phyloP scores from a whole-genome alignment of 345 rosid genomes.

The Rubroshorea leprosula region DNA sequence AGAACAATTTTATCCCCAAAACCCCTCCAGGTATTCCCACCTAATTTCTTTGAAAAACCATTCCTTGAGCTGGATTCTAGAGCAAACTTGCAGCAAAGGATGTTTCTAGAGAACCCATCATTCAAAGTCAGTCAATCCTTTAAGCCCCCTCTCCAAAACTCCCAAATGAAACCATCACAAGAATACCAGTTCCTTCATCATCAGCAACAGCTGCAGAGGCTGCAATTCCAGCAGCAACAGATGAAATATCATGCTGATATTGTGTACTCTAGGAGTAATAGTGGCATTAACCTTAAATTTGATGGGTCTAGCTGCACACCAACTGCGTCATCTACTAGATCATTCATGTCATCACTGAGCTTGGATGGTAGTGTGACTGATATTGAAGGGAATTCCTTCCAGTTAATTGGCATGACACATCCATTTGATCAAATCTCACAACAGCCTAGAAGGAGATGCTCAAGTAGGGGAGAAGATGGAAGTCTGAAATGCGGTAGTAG shows the following conservation, averaged over 20 bases:
- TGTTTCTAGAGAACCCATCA: slow-evolving; percentile 38
- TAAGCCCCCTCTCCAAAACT: slow-evolving; percentile 30
- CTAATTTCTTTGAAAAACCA: slow-evolving; percentile 24
- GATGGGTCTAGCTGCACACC: slow-evolving; percentile 54
- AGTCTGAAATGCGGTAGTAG: slow-evolving; percentile 47
- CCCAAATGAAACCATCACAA: slow-evolving; percentile 23
- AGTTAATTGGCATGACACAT: slow-evolving; percentile 48
- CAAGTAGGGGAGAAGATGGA: slow-evolving; percentile 58
- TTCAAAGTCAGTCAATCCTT: slow-evolving; percentile 36
- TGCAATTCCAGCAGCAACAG: slow-evolving; percentile 37
- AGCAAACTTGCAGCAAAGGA: slow-evolving; percentile 21
- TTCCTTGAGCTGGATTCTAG: slow-evolving; percentile 23
- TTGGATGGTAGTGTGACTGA: slow-evolving; percentile 51
- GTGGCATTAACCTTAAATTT: slow-evolving; percentile 53
- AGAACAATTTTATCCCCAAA: slow-evolving; percentile 48
- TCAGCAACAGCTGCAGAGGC: slow-evolving; percentile 41
- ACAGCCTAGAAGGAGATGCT: slow-evolving; percentile 48
- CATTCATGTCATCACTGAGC: slow-evolving; percentile 61
- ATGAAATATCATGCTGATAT: slow-evolving; percentile 33
- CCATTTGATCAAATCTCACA: slow-evolving; percentile 43
- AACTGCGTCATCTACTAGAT: slow-evolving; percentile 51
- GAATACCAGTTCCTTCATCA: slow-evolving; percentile 42
- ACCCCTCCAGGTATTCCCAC: slow-evolving; percentile 54
- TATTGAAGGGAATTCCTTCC: slow-evolving; percentile 45
- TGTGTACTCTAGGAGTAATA: slow-evolving; percentile 39